Evolutionary conservation across 805 yeast species (phyloP).

Genomic region (Scheffersomyces lignosus): DNA sequence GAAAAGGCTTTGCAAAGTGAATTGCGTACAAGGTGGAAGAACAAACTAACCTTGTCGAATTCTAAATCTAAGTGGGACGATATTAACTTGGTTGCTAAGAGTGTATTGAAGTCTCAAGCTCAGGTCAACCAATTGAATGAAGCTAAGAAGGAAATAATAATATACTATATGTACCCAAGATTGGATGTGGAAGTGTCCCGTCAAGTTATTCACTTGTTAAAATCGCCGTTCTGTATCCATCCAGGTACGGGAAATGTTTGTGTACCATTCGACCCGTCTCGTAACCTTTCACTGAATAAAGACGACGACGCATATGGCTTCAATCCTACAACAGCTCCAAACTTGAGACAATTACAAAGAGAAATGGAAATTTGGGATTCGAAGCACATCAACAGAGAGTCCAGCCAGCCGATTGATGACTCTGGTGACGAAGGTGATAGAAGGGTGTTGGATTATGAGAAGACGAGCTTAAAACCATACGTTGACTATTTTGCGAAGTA

Average conservation of each 20-base stretch:
- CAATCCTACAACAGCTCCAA: slow-evolving; percentile 81
- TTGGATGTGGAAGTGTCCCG: slow-evolving; percentile 91
- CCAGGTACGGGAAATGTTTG: slow-evolving; percentile 95
- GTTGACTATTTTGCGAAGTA: slow-evolving; percentile 64
- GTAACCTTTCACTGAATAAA: slow-evolving; percentile 31
- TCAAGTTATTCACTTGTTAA: slow-evolving; percentile 85
- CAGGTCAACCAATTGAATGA: slow-evolving; percentile 55
- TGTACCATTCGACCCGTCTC: slow-evolving; percentile 71
- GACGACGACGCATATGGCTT: slow-evolving; percentile 53
- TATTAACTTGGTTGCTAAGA: slow-evolving; percentile 54
- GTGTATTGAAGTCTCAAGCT: slow-evolving; percentile 41
- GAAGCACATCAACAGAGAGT: slow-evolving; percentile 27
- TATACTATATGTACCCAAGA: slow-evolving; percentile 84
- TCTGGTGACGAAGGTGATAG: slow-evolving; percentile 15
- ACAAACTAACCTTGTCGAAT: slow-evolving; percentile 31
- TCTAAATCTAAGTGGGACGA: slow-evolving; percentile 78
- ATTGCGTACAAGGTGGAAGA: slow-evolving; percentile 59
- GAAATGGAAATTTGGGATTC: slow-evolving; percentile 59
- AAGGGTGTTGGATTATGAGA: slow-evolving; percentile 50
- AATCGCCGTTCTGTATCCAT: slow-evolving; percentile 95
- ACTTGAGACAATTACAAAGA: slow-evolving; percentile 57
- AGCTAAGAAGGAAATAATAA: slow-evolving; percentile 78
- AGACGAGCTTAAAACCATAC: slow-evolving; percentile 70
- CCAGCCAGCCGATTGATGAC: slow-evolving; percentile 23
- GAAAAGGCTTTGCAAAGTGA: slow-evolving; percentile 56